Base-by-base conservation (phyloP, 306 rosid species). In the Castanea mollissima region DNA sequence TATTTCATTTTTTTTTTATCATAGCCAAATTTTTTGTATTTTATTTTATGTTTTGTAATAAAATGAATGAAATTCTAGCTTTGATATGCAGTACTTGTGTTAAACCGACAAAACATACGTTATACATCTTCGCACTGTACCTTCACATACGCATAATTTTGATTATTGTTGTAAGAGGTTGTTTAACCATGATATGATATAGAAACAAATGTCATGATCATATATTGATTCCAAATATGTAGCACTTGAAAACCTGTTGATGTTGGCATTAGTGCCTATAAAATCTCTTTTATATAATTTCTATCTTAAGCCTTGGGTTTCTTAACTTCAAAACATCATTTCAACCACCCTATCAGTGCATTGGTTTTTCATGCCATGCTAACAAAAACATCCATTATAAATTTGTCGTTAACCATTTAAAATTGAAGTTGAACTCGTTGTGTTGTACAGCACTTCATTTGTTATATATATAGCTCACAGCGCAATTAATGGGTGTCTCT, bases 321-420 rank as follows among this genome's bases (percentile, higher is more conserved):
- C 89, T 82, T 82, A 79, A 76, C 82, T 82, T 86, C 74, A 69
- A 86, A 86, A 78, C 86, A 82, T 76, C 38, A 68, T 76, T 74
- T 83, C 76, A 82, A 76, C 85, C 74, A 82, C 80, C 76, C 20
- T 78, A 81, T 23, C 11, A 58, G 11, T 16, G 32, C 55, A 6
- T 2, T 34, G 8, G 34, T 67, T 19, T 35, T 23, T 29, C 4
- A 4, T 7, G 32, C n/a, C 10, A 27, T 15, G 44, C 10, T 18
- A 64, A 15, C 44, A 16, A 64, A 64, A 29, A 11, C 23, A 29
- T 12, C 54, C 41, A 11, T 27, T n/a, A 27, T 11, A 41, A 41
- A 23, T 59, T 59, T 59, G 65, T 13, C 23, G 18, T 13, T 20
- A 59, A 59, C 32, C 32, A 59, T 49, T 49, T 59, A 23, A 4